Conservation (phyloP, 495 filamentous ascomycete genomes). For the Trichoderma reesei region DNA sequence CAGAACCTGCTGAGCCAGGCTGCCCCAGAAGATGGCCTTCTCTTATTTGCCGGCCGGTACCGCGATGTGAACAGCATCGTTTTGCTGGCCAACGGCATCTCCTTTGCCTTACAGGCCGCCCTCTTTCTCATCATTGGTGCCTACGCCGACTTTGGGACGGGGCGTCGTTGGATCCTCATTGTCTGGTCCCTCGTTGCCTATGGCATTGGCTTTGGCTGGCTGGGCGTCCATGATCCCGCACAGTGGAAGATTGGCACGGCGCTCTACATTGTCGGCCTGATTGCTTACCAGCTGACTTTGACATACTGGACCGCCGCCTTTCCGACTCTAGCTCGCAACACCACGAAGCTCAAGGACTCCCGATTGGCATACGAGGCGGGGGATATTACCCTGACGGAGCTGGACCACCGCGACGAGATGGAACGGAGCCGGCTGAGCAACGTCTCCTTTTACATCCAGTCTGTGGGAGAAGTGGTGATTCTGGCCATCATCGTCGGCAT, state of each 20-base stretch:
- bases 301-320: conserved; percentile 63
- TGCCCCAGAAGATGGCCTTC: conserved; percentile 36
- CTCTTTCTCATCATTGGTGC: conserved; percentile 51
- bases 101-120: conserved; percentile 52
- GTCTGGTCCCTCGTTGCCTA: conserved; percentile 47
- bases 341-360: conserved; percentile 40
- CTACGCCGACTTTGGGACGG: conserved; percentile 53
- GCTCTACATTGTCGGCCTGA: conserved; percentile 53
- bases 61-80: conserved; percentile 53
- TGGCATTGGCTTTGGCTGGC: conserved; percentile 54
- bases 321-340: conserved; percentile 51
- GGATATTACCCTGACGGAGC: conserved; percentile 45
- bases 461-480: conserved; percentile 49
- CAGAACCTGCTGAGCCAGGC: conserved; percentile 54
- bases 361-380: conserved; percentile 43
- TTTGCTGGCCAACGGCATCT: conserved; percentile 52
- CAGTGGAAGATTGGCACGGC: conserved; percentile 48
- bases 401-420: conserved; percentile 51
- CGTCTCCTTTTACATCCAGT: conserved; percentile 53
- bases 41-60: conserved; percentile 40
- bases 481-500: conserved; percentile 53
- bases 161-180: conserved; percentile 53
- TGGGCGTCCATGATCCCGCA: conserved; percentile 46
- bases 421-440: conserved; percentile 53
- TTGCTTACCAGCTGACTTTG: conserved; percentile 55